Conservation (phyloP, 805 yeast genomes). For the Metschnikowia arizonensis region DNA sequence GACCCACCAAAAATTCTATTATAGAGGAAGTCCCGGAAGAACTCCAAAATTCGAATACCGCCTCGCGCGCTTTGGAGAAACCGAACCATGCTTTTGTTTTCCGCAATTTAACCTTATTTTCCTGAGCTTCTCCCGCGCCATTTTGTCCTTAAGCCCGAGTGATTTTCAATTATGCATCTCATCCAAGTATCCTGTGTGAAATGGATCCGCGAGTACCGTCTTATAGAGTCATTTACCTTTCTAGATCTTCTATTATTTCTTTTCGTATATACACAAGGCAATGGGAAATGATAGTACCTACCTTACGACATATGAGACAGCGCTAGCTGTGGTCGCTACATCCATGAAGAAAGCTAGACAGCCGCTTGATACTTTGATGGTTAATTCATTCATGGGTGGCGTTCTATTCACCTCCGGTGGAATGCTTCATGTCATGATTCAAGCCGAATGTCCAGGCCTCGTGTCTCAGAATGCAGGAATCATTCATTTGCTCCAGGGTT, state of each 20-base stretch:
- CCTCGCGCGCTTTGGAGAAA: neutral
- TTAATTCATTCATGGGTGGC: constrained; percentile 70
- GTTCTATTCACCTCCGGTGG: constrained; percentile 68
- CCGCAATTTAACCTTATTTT: constrained; percentile 10
- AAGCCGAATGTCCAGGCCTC: constrained; percentile 47
- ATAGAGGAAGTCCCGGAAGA: neutral
- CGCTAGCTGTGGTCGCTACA: constrained; percentile 79
- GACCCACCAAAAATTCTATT: too few relatives aligned
- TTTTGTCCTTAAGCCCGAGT: constrained; percentile 1
- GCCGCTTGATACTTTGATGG: constrained; percentile 51
- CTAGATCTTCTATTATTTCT: neutral
- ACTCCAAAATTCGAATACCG: neutral
- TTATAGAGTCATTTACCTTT: neutral
- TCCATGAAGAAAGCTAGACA: constrained; percentile 78
- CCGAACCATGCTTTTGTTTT: constrained; percentile 9
- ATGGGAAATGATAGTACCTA: constrained; percentile 37
- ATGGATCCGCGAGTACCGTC: neutral
- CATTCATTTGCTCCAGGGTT: constrained; percentile 53
- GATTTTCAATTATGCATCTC: constrained; percentile 1
- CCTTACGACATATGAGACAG: constrained; percentile 75
- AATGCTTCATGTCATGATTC: constrained; percentile 57
- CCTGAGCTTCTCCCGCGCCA: constrained; percentile 12
- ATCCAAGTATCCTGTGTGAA: neutral
- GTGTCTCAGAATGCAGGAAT: constrained; percentile 47
- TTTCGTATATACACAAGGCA: neutral